A percentile compares a stretch with the other conserved stretches of the same genome.
These are phyloP conservation scores for Lentinula aciculospora DNA, from an alignment of 768 basidiomycete genomes.

Conservation along the genomic window DNA sequence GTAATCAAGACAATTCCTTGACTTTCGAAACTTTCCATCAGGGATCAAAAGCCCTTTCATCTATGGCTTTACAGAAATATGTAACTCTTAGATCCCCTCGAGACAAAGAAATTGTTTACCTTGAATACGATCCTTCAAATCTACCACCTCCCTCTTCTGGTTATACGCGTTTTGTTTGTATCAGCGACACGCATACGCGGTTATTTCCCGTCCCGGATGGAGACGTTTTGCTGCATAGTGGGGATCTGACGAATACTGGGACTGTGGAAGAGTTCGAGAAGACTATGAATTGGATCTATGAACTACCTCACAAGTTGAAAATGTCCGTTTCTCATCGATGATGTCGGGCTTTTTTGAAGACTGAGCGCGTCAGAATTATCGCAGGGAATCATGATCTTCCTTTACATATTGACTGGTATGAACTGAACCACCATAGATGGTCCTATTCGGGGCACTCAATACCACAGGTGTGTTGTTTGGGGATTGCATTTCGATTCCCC, in stretches of 20 bases:
- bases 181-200: conserved; percentile 52
- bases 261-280: conserved; percentile 33
- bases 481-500: background rate
- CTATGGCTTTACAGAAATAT: background rate
- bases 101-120: conserved; percentile 24
- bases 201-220: conserved; percentile 47
- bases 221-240: conserved; percentile 62
- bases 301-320: conserved; percentile 52
- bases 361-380: conserved; percentile 39
- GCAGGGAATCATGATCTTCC: conserved; percentile 69
- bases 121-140: conserved; percentile 26
- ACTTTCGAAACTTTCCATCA: no score
- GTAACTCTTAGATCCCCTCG: conserved; percentile 17
- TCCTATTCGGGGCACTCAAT: conserved; percentile 12
- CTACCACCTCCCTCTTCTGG: conserved; percentile 26
- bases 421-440: conserved; percentile 23
- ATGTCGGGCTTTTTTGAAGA: background rate
- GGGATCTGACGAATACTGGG: conserved; percentile 57
- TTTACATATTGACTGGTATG: conserved; percentile 36
- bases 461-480: background rate
- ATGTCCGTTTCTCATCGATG: conserved; percentile 38
- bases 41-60: no score
- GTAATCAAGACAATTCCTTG: background rate
- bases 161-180: conserved; percentile 56
- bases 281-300: conserved; percentile 54